A percentile compares a stretch with the other conserved stretches of the same genome.
Evolutionary conservation across 768 basidiomycete species (phyloP).

Genomic region (Termitomyces sp.): DNA sequence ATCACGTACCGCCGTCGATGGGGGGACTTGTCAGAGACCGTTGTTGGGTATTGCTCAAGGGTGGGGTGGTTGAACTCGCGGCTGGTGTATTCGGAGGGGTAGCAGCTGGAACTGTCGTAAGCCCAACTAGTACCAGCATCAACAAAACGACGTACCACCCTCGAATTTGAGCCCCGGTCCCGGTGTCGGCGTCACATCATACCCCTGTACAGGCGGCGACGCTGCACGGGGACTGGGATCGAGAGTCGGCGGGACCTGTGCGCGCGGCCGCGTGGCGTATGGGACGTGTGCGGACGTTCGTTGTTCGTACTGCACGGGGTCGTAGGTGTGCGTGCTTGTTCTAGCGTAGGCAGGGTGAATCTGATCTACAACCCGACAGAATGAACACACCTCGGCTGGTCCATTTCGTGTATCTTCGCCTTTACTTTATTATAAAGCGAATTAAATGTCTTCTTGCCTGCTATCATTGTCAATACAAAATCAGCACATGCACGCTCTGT

Average conservation of each 20-base stretch:
- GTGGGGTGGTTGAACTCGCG: background rate
- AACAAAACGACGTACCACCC: background rate
- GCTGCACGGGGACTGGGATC: conserved; percentile 20
- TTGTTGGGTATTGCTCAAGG: background rate
- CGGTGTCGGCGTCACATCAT: conserved; percentile 10
- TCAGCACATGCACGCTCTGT: background rate
- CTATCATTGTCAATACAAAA: conserved; percentile 23
- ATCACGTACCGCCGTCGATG: conserved; percentile 26
- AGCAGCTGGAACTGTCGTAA: background rate
- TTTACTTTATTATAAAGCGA: conserved; percentile 71
- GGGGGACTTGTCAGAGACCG: conserved; percentile 15
- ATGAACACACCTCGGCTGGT: conserved; percentile 39
- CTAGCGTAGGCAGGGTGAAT: background rate
- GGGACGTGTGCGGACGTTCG: conserved; percentile 3
- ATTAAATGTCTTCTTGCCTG: conserved; percentile 75
- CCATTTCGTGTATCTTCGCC: conserved; percentile 80
- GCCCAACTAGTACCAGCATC: too few species aligned
- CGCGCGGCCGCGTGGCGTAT: conserved; percentile 8
- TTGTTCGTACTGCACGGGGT: conserved; percentile 11
- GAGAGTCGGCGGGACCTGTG: background rate
- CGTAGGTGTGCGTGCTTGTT: conserved; percentile 1
- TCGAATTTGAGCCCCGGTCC: background rate
- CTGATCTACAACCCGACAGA: too few species aligned
- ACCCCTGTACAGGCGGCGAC: conserved; percentile 12
- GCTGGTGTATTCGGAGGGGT: background rate